Evolutionary conservation across 306 rosid species (phyloP), one percentile per base, ranked within the genome.

Genomic region (Abrus pulchellus): DNA sequence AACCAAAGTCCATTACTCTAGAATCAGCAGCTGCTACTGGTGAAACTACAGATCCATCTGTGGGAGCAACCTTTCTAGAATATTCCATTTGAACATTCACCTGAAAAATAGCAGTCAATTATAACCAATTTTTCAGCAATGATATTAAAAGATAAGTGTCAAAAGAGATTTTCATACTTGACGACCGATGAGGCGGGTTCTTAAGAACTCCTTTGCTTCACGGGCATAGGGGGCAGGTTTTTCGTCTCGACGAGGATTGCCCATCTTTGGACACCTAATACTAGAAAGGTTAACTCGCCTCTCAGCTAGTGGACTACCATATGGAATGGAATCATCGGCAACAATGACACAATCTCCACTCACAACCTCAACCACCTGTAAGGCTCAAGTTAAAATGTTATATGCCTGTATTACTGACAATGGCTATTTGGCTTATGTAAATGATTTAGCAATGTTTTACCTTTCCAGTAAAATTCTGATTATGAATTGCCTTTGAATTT

Each of bases 161-260:
- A 77, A 12, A 63, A 38, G 52, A 59, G 53, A 40, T 75, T 67
- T 64, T 72, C 94, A 68, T 90, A 96, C 99, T 83, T 93, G 98
- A 68, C 69, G 91, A 56, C 97, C 99, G 83, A 96, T 83, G 66
- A 96, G 94, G 50, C 98, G 97, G 32, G 94, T 89, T 86, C 99
- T 90, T 82, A 96, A 86, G 76, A 96, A 91, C 83, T 96, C 99
- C 86, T 92, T 96, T 83, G 99, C 99, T 86, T 96, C 99, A 54
- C 99, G 97, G 57, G 99, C 99, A 87, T 96, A 93, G 52, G 99
- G 93, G 48, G 98, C 98, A 12, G 99, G 99, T 76, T 90, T 96
- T 83, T 96, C 99, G 50, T 96, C 99, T 68, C 97, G 88, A 6
- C 99, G 98, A 75, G 99, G 99, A 84, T 96, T 96, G 36, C 99